Evolutionary conservation across 208 protist species (phyloP).

Genomic region (Trypanosoma melophagium): DNA sequence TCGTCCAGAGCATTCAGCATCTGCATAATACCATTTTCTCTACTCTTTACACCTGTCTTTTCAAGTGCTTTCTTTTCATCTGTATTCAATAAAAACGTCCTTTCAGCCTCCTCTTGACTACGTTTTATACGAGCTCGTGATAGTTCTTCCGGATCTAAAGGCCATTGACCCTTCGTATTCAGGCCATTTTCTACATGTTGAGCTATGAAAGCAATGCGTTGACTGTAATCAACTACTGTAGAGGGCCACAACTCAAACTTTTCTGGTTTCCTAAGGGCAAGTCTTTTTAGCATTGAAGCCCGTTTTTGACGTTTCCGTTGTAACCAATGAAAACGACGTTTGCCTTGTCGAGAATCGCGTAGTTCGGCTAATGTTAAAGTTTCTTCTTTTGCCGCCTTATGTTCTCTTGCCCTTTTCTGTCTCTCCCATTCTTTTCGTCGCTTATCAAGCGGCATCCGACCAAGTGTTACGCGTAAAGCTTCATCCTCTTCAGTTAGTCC

Average conservation of each 20-base stretch:
- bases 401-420: conserved; percentile 73
- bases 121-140: conserved; percentile 52
- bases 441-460: conserved; percentile 62
- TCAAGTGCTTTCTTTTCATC: conserved; percentile 46
- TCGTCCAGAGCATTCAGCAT: conserved; percentile 44
- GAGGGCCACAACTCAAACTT: conserved; percentile 73
- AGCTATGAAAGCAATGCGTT: conserved; percentile 83
- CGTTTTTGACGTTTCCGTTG: conserved; percentile 77
- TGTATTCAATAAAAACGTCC: conserved; percentile 59
- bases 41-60: conserved; percentile 11
- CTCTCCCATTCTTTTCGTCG: conserved; percentile 74
- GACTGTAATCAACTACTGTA: conserved; percentile 71
- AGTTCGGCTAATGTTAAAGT: conserved; percentile 75
- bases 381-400: conserved; percentile 66
- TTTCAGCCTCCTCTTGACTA: conserved; percentile 52
- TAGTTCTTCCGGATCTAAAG: conserved; percentile 61
- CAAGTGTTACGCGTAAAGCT: conserved; percentile 71
- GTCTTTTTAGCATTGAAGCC: conserved; percentile 52
- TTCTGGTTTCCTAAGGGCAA: conserved; percentile 80
- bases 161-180: conserved; percentile 79
- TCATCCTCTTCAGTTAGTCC: conserved; percentile 90
- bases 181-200: conserved; percentile 88
- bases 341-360: conserved; percentile 72
- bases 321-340: conserved; percentile 84
- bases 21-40: conserved; percentile 50